These are phyloP conservation scores for Haberlea rhodopensis DNA, from an alignment of 257 asterid genomes.

Conservation along the genomic window DNA sequence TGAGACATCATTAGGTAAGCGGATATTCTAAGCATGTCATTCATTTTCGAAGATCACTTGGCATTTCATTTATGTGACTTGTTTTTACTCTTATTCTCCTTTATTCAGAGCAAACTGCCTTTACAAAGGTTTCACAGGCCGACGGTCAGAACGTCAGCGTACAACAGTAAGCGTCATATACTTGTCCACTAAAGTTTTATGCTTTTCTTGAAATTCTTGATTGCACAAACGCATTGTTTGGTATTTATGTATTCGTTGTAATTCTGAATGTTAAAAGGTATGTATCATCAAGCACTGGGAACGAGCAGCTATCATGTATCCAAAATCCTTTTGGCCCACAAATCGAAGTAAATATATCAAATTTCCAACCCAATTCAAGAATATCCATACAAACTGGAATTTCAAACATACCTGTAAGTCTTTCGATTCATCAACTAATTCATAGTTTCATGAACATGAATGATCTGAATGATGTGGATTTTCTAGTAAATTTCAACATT, in stretches of 20 bases:
- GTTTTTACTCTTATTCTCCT: conserved; percentile 13
- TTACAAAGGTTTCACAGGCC: conserved; percentile 4
- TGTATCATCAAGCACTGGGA: conserved; percentile 23
- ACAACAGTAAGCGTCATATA: conserved; percentile 24
- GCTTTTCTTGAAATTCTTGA: neutral
- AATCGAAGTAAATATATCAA: neutral
- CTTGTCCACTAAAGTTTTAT: conserved; percentile 3
- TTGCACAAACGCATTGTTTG: too few species aligned
- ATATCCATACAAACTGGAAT: conserved; percentile 25
- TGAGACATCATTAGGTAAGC: conserved; percentile 23
- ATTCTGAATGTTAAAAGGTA: conserved; percentile 24
- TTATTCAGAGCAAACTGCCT: conserved; percentile 14
- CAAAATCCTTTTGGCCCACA: conserved; percentile 17
- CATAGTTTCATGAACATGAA: neutral
- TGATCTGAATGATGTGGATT: neutral
- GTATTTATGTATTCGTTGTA: neutral
- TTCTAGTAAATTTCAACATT: neutral
- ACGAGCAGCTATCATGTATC: conserved; percentile 21
- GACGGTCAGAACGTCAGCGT: conserved; percentile 20
- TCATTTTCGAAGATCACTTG: neutral
- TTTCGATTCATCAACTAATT: neutral
- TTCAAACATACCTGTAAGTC: conserved; percentile 30
- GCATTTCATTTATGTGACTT: conserved; percentile 1
- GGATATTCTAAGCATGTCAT: neutral
- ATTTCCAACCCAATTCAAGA: conserved; percentile 15